Conservation (phyloP, 2,329 filamentous ascomycete genomes). For the Periconia sp. region DNA sequence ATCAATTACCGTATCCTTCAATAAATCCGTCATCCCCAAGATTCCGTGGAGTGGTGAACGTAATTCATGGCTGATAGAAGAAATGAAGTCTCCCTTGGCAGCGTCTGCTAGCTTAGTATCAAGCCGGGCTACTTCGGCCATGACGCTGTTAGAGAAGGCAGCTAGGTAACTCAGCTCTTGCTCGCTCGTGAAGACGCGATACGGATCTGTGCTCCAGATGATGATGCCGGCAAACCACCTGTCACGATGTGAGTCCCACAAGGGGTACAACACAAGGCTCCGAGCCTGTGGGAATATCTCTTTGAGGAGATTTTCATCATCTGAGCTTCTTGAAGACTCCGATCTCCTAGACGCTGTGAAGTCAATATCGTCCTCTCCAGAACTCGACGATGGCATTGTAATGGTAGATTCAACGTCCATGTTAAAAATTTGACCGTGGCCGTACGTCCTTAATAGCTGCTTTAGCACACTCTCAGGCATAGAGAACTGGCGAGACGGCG, state of each 20-base stretch:
- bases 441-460: conserved; percentile 40
- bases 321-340: conserved; percentile 36
- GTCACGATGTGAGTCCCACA: conserved; percentile 48
- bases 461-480: conserved; percentile 41
- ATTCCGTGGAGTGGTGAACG: conserved; percentile 67
- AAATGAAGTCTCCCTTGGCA: conserved; percentile 65
- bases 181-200: conserved; percentile 45
- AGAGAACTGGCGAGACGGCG: conserved; percentile 21
- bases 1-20: conserved; percentile 40
- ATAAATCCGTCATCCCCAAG: conserved; percentile 51
- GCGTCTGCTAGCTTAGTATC: conserved; percentile 46
- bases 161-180: conserved; percentile 46
- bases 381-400: not conserved
- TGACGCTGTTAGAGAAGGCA: conserved; percentile 47
- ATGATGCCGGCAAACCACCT: conserved; percentile 47
- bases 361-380: conserved; percentile 19
- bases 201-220: conserved; percentile 45
- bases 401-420: conserved; percentile 34
- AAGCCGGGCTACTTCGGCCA: conserved; percentile 46
- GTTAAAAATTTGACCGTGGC: conserved; percentile 47
- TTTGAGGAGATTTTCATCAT: conserved; percentile 42
- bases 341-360: conserved; percentile 27
- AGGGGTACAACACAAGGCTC: conserved; percentile 45
- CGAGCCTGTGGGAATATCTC: conserved; percentile 44
- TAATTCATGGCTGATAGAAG: conserved; percentile 67